Evolutionary conservation across 2,329 filamentous ascomycete genomes (phyloP), one percentile per base, ranked within the genome.

Genomic region (Pseudogymnoascus sp.): DNA sequence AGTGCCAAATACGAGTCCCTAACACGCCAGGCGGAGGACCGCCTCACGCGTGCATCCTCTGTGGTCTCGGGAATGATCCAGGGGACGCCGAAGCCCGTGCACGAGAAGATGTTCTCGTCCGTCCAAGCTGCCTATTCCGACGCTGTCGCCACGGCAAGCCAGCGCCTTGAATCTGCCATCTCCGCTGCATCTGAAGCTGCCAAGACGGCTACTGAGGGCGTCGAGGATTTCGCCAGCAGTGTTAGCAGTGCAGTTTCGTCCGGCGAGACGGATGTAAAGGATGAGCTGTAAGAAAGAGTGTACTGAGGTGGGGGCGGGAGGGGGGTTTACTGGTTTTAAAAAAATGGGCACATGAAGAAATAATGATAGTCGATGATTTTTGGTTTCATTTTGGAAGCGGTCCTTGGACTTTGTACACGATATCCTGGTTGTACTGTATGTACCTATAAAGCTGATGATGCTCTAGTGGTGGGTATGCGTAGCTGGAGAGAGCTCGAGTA

Each of bases 31-130:
- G 89, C 88, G 3, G 82, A 83, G n/a, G 77, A 82, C 38, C 84
- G 86, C 59, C 89, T 89, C 65, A 79, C 80, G 0, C 82, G 82
- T 19, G 88, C 87, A 8, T 82, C 84, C 66, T 86, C 86, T 1
- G 77, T 82, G 23, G 77, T 88, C 1, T 89, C 86, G 1, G 80
- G 77, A 3, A 81, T 89, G 66, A 79, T 90, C 37, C 83, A 82
- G 26, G 87, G 86, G 30, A 84, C 84, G 21, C 82, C 86, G 1
- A 82, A 87, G 67, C 87, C 88, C 6, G 79, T 82, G 3, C 84
- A 90, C 63, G 77, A 89, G 65, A 77, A 89, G 63, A 80, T 90
- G 70, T 75, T 89, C 10, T 80, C 85, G 7, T 88, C 86, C 0
- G 81, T 88, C 8, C 84, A 85, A 7, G 79, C 77, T 5, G 86